These are phyloP conservation scores for Prunus salicina DNA, from an alignment of 306 rosid genomes.

Conservation along the genomic window DNA sequence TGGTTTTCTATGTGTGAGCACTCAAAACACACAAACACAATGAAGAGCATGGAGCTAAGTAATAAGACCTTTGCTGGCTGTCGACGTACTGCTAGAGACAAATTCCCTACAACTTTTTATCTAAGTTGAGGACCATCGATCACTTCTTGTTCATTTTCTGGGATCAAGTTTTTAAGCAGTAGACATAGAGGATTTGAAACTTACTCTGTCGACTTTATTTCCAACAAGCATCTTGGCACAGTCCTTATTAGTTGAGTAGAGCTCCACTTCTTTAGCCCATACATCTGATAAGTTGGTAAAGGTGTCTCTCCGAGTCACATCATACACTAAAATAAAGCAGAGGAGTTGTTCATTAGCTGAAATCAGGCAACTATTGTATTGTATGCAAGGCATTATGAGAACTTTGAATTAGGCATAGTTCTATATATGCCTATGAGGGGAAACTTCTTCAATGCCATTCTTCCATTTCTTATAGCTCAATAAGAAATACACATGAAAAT, in stretches of 20 bases:
- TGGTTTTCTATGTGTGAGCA: background rate
- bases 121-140: background rate
- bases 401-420: background rate
- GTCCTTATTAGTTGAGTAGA: slow-evolving; percentile 74
- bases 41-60: background rate
- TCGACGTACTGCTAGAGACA: background rate
- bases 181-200: slow-evolving; percentile 26
- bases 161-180: slow-evolving; percentile 8
- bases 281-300: slow-evolving; percentile 77
- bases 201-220: slow-evolving; percentile 91
- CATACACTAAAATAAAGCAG: slow-evolving; percentile 50
- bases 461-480: background rate
- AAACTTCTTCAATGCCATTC: background rate
- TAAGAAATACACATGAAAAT: background rate
- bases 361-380: background rate
- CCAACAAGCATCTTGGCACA: slow-evolving; percentile 94
- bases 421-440: background rate
- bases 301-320: slow-evolving; percentile 85
- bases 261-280: slow-evolving; percentile 95
- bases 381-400: background rate
- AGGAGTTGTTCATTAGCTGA: slow-evolving; percentile 7
- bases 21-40: background rate
- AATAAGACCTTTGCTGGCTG: background rate
- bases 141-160: slow-evolving; percentile 8
- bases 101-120: background rate